These are phyloP conservation scores for Laguncularia racemosa DNA, from an alignment of 345 rosid genomes.

Conservation along the genomic window DNA sequence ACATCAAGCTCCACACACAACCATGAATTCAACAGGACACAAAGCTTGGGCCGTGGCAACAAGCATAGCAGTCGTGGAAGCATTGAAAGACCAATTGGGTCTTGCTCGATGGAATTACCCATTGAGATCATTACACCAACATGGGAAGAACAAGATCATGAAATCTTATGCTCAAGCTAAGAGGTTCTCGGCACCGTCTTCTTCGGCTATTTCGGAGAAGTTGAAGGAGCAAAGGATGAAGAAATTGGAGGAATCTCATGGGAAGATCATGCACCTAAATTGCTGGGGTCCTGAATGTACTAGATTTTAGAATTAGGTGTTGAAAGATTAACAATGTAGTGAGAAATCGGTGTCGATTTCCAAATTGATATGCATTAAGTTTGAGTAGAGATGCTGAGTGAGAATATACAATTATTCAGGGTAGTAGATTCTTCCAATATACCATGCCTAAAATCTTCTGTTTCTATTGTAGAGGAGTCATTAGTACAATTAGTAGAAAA, in stretches of 20 bases:
- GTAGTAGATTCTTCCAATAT: too few species aligned
- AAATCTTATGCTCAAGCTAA: conserved; percentile 20
- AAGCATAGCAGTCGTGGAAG: conserved; percentile 41
- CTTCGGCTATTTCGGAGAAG: conserved; percentile 6
- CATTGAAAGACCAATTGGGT: conserved; percentile 47
- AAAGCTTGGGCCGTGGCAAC: conserved; percentile 46
- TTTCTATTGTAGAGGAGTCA: too few species aligned
- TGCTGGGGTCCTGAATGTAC: conserved; percentile 36
- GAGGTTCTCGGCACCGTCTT: conserved; percentile 10
- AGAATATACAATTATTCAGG: too few species aligned
- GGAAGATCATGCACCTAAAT: conserved; percentile 29
- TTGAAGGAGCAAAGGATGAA: conserved; percentile 10
- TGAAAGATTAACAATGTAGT: neutral
- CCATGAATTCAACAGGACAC: conserved; percentile 7
- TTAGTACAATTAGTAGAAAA: too few species aligned
- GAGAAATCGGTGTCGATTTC: neutral
- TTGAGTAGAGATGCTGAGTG: neutral
- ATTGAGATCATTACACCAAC: conserved; percentile 28
- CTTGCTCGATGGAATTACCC: conserved; percentile 42
- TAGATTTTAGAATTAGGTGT: conserved; percentile 22
- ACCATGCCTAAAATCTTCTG: too few species aligned
- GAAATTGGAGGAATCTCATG: conserved; percentile 19
- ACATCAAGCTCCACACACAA: neutral
- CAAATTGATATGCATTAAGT: too few species aligned
- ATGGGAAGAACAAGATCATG: conserved; percentile 21